Conservation (phyloP, 139 green algal genomes). For the Nannochloris sp. region DNA sequence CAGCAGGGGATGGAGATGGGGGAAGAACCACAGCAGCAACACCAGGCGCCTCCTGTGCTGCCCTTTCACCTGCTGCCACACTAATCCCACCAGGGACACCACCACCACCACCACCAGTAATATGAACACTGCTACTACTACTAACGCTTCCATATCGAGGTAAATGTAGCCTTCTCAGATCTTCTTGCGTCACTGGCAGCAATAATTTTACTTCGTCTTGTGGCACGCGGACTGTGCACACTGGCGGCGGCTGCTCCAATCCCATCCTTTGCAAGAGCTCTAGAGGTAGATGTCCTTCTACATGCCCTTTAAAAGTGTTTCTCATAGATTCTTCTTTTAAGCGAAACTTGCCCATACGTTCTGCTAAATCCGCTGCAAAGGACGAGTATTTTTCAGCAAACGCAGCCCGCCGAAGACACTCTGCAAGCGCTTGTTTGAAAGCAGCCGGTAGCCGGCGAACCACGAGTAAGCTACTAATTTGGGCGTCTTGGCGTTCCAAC, state of each 20-base stretch:
- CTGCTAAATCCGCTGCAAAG: slow-evolving; percentile 62
- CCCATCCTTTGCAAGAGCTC: slow-evolving; percentile 59
- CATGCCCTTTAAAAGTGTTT: slow-evolving; percentile 44
- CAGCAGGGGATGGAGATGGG: background rate
- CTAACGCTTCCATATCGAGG: background rate
- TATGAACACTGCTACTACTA: too few relatives aligned
- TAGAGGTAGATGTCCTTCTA: slow-evolving; percentile 44
- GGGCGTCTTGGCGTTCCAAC: slow-evolving; percentile 7
- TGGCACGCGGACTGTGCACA: slow-evolving; percentile 61
- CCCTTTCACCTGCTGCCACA: background rate
- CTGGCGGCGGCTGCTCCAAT: slow-evolving; percentile 46
- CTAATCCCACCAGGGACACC: too few relatives aligned
- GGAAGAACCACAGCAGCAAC: background rate
- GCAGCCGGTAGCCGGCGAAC: slow-evolving; percentile 53
- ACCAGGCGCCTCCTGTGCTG: background rate
- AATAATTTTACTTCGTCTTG: slow-evolving; percentile 14
- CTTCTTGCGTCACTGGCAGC: slow-evolving; percentile 36
- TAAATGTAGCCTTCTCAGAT: slow-evolving; percentile 39
- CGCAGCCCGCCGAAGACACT: slow-evolving; percentile 61
- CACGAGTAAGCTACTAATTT: slow-evolving; percentile 34
- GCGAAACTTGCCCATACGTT: slow-evolving; percentile 58
- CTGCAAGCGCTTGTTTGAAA: slow-evolving; percentile 74
- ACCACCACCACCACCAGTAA: too few relatives aligned
- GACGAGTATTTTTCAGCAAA: slow-evolving; percentile 46
- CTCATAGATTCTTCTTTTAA: slow-evolving; percentile 59